phyloP scores from a whole-genome alignment of 2,329 filamentous ascomycete species.

The Dactylellina cionopaga region DNA sequence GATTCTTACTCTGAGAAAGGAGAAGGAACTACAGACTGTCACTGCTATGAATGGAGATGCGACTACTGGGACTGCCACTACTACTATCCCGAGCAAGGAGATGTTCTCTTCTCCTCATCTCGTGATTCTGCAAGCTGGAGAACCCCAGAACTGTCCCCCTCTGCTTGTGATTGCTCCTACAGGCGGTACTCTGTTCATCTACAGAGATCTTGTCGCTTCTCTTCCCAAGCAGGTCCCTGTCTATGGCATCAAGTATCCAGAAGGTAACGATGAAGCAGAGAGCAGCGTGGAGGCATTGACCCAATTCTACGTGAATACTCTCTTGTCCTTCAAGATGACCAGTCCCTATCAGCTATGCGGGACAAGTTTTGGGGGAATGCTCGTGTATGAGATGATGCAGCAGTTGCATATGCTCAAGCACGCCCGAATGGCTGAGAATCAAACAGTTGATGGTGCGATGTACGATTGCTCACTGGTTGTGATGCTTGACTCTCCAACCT shows the following conservation, averaged over 20 bases:
- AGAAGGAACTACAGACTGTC: not conserved
- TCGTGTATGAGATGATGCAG: not conserved
- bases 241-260: not conserved
- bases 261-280: not conserved
- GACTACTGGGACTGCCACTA: not conserved
- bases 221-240: not conserved
- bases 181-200: not conserved
- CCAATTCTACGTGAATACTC: not conserved
- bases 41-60: not conserved
- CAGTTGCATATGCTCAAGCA: not conserved
- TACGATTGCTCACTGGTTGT: not conserved
- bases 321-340: not conserved
- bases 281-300: not conserved
- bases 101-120: not conserved
- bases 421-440: not conserved
- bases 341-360: not conserved
- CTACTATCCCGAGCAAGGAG: not conserved
- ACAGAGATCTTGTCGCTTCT: not conserved
- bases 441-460: not conserved
- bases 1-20: not conserved
- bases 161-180: not conserved
- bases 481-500: not conserved
- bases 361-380: not conserved
- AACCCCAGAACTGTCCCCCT: not conserved
- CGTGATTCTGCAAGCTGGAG: not conserved